These are phyloP conservation scores for Mrakia blollopis DNA, from an alignment of 768 basidiomycete species.

Conservation along the genomic window DNA sequence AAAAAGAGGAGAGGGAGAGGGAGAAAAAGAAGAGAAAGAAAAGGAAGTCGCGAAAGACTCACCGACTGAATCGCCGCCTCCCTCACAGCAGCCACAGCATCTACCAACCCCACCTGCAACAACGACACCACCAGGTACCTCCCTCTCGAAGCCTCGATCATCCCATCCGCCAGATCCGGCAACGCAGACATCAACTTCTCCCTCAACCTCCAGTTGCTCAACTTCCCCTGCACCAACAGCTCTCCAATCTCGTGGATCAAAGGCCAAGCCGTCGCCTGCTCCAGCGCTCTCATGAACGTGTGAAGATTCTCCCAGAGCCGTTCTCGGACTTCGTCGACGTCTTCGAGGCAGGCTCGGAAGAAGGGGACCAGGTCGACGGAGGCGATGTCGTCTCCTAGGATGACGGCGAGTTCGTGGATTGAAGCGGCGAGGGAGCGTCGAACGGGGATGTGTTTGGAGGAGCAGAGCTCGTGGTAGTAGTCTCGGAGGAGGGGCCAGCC, in stretches of 20 bases:
- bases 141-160: slow-evolving; percentile 47
- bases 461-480: slow-evolving; percentile 61
- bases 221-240: slow-evolving; percentile 57
- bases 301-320: slow-evolving; percentile 66
- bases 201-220: slow-evolving; percentile 72
- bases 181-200: slow-evolving; percentile 62
- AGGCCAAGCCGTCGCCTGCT: slow-evolving; percentile 49
- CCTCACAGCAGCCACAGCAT: slow-evolving; percentile 77
- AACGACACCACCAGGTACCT: slow-evolving; percentile 55
- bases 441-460: slow-evolving; percentile 60
- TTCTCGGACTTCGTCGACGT: slow-evolving; percentile 65
- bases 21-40: neutral
- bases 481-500: slow-evolving; percentile 69
- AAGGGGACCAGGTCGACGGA: slow-evolving; percentile 63
- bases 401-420: slow-evolving; percentile 78
- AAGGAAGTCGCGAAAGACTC: slow-evolving; percentile 43
- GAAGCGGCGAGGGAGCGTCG: slow-evolving; percentile 78
- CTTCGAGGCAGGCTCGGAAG: slow-evolving; percentile 54
- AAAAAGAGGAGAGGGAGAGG: neutral
- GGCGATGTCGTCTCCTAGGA: slow-evolving; percentile 69
- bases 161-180: slow-evolving; percentile 49
- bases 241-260: slow-evolving; percentile 48
- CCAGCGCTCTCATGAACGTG: slow-evolving; percentile 56
- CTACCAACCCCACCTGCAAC: slow-evolving; percentile 61
- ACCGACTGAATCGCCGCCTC: slow-evolving; percentile 66